Evolutionary conservation across 257 asterid species (phyloP).

Genomic region (Paraleonurus japonicus): DNA sequence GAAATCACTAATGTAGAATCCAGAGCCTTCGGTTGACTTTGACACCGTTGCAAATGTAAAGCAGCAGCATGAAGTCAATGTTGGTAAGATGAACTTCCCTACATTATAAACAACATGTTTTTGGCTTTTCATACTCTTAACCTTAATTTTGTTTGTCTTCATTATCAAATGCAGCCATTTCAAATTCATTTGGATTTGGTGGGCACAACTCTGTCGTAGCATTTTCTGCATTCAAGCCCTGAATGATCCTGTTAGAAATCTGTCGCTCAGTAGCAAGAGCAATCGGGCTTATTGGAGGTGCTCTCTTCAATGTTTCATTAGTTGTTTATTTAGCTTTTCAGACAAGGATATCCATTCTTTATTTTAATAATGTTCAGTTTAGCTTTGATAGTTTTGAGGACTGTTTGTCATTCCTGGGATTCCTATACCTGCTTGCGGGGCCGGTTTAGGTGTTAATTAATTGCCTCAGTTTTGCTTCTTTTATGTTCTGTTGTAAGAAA

Average conservation of each 20-base stretch:
- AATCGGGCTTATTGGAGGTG: not conserved
- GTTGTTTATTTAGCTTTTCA: conserved; percentile 17
- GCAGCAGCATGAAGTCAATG: conserved; percentile 81
- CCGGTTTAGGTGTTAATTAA: conserved; percentile 23
- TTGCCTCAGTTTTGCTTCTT: conserved; percentile 28
- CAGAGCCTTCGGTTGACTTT: conserved; percentile 83
- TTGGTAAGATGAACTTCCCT: conserved; percentile 58
- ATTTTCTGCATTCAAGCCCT: conserved; percentile 62
- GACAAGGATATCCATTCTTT: conserved; percentile 17
- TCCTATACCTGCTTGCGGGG: conserved; percentile 22
- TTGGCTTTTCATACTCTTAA: not conserved
- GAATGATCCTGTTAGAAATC: conserved; percentile 16
- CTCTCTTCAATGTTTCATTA: conserved; percentile 9
- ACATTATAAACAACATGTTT: not conserved
- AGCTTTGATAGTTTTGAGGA: conserved; percentile 27
- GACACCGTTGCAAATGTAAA: conserved; percentile 84
- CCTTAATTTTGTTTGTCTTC: conserved; percentile 4
- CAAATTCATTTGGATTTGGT: conserved; percentile 86
- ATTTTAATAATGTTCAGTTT: conserved; percentile 34
- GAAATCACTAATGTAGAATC: conserved; percentile 51
- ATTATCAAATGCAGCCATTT: conserved; percentile 57
- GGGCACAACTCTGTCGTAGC: conserved; percentile 90
- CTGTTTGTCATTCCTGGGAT: conserved; percentile 12
- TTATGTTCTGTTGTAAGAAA: conserved; percentile 6
- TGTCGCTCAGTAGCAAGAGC: conserved; percentile 12